Percentiles rank a stretch among this genome's conserved stretches.
Conservation (phyloP, 2,329 filamentous ascomycete species). For the Nigrospora sphaerica region DNA sequence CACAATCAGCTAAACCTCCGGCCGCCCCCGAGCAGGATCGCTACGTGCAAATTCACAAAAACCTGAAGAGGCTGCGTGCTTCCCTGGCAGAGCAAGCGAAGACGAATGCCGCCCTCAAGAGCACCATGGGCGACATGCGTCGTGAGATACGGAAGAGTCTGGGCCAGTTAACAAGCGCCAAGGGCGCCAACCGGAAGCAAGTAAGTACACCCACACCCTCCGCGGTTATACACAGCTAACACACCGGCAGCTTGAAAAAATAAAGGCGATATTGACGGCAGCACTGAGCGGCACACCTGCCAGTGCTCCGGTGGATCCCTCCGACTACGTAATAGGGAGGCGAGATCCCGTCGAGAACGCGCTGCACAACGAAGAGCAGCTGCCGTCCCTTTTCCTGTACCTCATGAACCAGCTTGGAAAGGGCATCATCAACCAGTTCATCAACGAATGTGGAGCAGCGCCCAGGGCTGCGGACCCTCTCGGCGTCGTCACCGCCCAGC, state of each 20-base stretch:
- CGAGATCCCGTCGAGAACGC: conserved; percentile 41
- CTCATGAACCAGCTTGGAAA: conserved; percentile 73
- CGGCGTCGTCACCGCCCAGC: conserved; percentile 66
- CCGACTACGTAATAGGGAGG: conserved; percentile 41
- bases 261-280: conserved; percentile 45
- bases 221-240: not conserved
- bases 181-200: conserved; percentile 51
- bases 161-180: conserved; percentile 64
- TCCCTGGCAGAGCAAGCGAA: conserved; percentile 46
- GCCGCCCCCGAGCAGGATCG: conserved; percentile 24
- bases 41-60: conserved; percentile 55
- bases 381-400: conserved; percentile 65
- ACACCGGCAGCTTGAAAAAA: conserved; percentile 32
- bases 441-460: conserved; percentile 57
- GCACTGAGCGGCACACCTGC: conserved; percentile 45
- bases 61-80: conserved; percentile 51
- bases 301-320: conserved; percentile 45
- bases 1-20: not conserved
- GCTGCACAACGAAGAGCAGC: conserved; percentile 40
- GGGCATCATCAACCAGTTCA: conserved; percentile 61
- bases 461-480: conserved; percentile 67
- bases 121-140: conserved; percentile 63
- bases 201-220: conserved; percentile 28
- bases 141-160: conserved; percentile 64
- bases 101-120: conserved; percentile 51